These are phyloP conservation scores for Trypanosoma avium DNA, from an alignment of 208 protist genomes.

Conservation along the genomic window DNA sequence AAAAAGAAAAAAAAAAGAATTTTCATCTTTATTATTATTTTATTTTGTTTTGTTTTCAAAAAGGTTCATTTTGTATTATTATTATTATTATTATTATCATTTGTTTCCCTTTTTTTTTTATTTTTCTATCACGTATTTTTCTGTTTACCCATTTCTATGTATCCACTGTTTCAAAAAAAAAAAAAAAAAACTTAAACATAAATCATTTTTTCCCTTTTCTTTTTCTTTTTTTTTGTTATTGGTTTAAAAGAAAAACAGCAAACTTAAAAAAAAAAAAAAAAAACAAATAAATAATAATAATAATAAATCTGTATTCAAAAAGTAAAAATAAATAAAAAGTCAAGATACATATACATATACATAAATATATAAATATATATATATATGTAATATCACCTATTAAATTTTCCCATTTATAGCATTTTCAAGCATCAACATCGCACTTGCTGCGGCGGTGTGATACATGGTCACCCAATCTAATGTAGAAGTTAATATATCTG, in stretches of 20 bases:
- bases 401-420: conserved; percentile 78
- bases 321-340: not conserved
- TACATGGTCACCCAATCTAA: conserved; percentile 73
- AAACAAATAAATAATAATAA: conserved; percentile 11
- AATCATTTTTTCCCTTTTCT: too few relatives aligned
- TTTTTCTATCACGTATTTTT: too few relatives aligned
- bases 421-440: conserved; percentile 70
- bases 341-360: conserved; percentile 11
- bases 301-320: not conserved
- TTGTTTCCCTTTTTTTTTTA: too few relatives aligned
- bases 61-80: too few relatives aligned
- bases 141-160: too few relatives aligned
- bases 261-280: conserved; percentile 16
- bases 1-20: too few relatives aligned
- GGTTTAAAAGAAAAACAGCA: conserved; percentile 12
- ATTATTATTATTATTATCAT: too few relatives aligned
- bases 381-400: conserved; percentile 5
- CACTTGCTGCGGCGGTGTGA: conserved; percentile 66
- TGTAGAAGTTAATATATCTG: conserved; percentile 80
- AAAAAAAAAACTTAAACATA: too few relatives aligned
- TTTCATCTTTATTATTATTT: too few relatives aligned
- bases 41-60: too few relatives aligned
- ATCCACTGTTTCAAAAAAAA: too few relatives aligned
- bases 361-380: conserved; percentile 4
- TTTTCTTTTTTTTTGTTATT: too few relatives aligned